Evolutionary conservation across 768 basidiomycete species (phyloP), one percentile per base, ranked within the genome.

Genomic region (Mycena indigotica): DNA sequence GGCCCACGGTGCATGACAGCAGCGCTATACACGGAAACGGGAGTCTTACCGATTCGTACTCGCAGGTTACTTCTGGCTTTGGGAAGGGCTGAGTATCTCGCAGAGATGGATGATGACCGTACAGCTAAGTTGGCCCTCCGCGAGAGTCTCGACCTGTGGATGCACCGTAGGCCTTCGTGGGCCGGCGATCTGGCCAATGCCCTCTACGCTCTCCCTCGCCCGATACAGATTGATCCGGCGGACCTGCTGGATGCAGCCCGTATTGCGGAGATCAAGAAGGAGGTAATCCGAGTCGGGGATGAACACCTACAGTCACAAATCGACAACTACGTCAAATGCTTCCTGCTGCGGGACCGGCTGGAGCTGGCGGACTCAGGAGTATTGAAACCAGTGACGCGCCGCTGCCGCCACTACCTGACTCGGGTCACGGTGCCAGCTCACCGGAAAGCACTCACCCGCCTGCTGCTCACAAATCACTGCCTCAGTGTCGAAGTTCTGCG

Each of bases 1-100:
- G 41, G 41, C n/a, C 5, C 6, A 13, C 41, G 41, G 8, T 44
- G 8, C 5, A 13, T 44, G 6, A 8, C 8, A 13, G 41, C 41
- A 13, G 5, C 21, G 8, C 21, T 44, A 21, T 44, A 15, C 41
- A 44, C 8, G 15, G 41, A 44, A 21, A 8, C 41, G 15, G 41
- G 41, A 13, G 5, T 44, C 41, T 19, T 13, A 21, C 41, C 41
- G 8, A 44, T 44, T 19, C 17, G 17, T 35, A 17, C 10, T 8
- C 54, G 58, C 1, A 48, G 58, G 6, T 55, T 63, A 17, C 15
- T 53, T 17, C 51, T 56, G 4, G 44, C 38, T 1, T 21, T 63
- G 3, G 13, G 46, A 8, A 50, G 49, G 16, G 39, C 57, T 2
- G 17, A 25, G 24, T 63, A 63, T 29, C 6, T 58, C 23, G 12